Percentiles rank a stretch among this genome's conserved stretches.
Evolutionary conservation across 805 yeast species (phyloP).

Genomic region (Yamadazyma olivae): DNA sequence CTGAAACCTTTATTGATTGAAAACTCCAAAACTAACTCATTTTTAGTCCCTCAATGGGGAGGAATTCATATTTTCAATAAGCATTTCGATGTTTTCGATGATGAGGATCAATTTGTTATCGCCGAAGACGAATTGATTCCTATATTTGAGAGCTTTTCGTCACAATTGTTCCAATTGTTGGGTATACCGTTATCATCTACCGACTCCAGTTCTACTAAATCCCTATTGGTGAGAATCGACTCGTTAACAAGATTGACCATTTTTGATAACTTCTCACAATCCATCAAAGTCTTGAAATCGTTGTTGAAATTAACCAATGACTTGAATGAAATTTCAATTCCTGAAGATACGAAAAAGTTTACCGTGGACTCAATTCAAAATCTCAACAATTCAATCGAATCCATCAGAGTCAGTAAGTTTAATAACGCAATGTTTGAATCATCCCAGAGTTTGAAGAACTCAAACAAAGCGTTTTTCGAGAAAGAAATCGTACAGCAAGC

Average conservation of each 20-base stretch:
- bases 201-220: slow-evolving; percentile 39
- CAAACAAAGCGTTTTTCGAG: slow-evolving; percentile 84
- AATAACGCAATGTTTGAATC: slow-evolving; percentile 30
- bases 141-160: slow-evolving; percentile 64
- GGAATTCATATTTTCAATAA: slow-evolving; percentile 60
- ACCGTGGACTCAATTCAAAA: slow-evolving; percentile 50
- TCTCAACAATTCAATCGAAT: slow-evolving; percentile 35
- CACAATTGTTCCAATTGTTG: slow-evolving; percentile 69
- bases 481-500: slow-evolving; percentile 94
- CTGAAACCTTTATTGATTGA: slow-evolving; percentile 49
- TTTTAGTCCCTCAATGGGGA: slow-evolving; percentile 87
- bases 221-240: slow-evolving; percentile 64
- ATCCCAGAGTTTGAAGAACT: slow-evolving; percentile 54
- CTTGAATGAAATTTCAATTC: slow-evolving; percentile 79
- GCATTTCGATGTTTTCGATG: slow-evolving; percentile 20
- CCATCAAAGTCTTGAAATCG: slow-evolving; percentile 71
- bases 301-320: slow-evolving; percentile 65
- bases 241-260: slow-evolving; percentile 59
- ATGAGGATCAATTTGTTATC: slow-evolving; percentile 22
- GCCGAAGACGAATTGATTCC: slow-evolving; percentile 47
- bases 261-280: slow-evolving; percentile 53
- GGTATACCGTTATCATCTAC: slow-evolving; percentile 51
- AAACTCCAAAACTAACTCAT: slow-evolving; percentile 51
- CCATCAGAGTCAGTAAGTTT: slow-evolving; percentile 30
- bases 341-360: slow-evolving; percentile 60